phyloP scores from a whole-genome alignment of 345 rosid genomes.

The Microcos paniculata region DNA sequence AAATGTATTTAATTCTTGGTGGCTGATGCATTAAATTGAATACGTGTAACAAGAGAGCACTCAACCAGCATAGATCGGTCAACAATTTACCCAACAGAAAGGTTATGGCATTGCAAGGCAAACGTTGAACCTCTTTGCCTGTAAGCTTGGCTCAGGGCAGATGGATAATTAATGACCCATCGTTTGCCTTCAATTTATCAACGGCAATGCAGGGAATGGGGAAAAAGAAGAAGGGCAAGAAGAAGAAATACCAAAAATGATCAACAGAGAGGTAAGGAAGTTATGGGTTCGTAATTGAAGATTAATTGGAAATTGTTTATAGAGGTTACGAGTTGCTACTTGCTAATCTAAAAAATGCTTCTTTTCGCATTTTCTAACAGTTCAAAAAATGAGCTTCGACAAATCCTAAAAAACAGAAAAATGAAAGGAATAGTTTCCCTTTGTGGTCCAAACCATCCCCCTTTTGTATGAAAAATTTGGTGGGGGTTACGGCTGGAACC shows the following conservation, averaged over 20 bases:
- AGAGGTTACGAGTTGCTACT: neutral
- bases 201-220: too few relatives aligned
- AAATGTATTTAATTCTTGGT: neutral
- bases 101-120: neutral
- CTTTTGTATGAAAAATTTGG: neutral
- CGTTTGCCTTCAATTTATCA: too few relatives aligned
- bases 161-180: neutral
- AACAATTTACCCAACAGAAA: constrained; percentile 3
- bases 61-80: constrained; percentile 1
- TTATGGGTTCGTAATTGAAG: too few relatives aligned
- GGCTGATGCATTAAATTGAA: neutral
- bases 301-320: neutral
- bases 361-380: neutral
- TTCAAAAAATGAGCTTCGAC: neutral
- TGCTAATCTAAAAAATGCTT: neutral
- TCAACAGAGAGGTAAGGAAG: neutral
- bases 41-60: neutral
- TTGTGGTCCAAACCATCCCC: constrained; percentile 2
- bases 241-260: neutral
- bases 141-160: neutral
- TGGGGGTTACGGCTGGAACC: constrained; percentile 4
- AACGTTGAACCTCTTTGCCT: neutral
- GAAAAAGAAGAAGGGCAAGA: too few relatives aligned
- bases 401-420: neutral
- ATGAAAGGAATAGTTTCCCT: neutral